Conservation (phyloP, 2,329 filamentous ascomycete species). For the Aspergillus thermomutatus region DNA sequence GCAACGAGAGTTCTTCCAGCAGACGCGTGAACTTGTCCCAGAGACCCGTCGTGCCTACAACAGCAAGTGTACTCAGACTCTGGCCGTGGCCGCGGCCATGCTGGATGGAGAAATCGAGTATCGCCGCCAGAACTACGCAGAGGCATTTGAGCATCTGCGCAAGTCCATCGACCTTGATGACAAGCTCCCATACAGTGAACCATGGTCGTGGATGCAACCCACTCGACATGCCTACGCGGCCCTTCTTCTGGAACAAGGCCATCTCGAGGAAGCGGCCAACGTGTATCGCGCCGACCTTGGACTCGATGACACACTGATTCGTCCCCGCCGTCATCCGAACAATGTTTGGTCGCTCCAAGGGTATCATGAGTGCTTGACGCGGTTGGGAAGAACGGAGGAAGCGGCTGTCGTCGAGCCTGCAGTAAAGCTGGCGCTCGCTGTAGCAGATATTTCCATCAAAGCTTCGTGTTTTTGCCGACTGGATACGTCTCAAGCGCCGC, state of each 20-base stretch:
- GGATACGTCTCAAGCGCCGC: conserved; percentile 14
- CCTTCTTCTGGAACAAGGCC: conserved; percentile 62
- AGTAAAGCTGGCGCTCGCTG: conserved; percentile 49
- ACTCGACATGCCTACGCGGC: conserved; percentile 67
- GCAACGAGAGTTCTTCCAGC: conserved; percentile 50
- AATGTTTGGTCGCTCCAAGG: conserved; percentile 74
- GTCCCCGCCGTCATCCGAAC: conserved; percentile 62
- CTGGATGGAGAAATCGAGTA: conserved; percentile 71
- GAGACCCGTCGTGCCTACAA: conserved; percentile 63
- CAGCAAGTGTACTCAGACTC: conserved; percentile 62
- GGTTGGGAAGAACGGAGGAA: conserved; percentile 47
- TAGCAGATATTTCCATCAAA: conserved; percentile 57
- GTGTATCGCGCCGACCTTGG: conserved; percentile 62
- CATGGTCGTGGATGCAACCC: conserved; percentile 76
- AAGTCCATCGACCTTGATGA: conserved; percentile 59
- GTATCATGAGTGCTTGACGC: conserved; percentile 64
- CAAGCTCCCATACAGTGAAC: conserved; percentile 64
- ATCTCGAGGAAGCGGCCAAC: conserved; percentile 50
- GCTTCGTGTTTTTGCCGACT: conserved; percentile 56
- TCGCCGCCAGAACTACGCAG: conserved; percentile 54
- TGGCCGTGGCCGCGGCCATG: conserved; percentile 61
- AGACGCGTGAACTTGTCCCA: conserved; percentile 53
- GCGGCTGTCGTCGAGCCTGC: conserved; percentile 45
- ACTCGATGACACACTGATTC: conserved; percentile 53
- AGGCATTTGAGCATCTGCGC: conserved; percentile 57